Evolutionary conservation across 306 rosid species (phyloP).

Genomic region (Cyamopsis tetragonoloba): DNA sequence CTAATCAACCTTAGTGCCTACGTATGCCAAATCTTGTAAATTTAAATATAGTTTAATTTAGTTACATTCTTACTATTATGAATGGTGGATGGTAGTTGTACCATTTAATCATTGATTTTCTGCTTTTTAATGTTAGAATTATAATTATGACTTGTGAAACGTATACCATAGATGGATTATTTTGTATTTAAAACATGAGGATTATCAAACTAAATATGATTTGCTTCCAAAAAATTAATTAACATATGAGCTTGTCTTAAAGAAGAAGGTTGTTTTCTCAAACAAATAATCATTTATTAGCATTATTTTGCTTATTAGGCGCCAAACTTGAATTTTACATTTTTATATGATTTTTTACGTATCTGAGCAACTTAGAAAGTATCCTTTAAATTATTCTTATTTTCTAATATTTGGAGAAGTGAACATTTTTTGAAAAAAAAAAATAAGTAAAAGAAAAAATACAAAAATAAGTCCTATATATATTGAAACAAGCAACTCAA

Average conservation of each 20-base stretch:
- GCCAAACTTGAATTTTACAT: too few relatives aligned
- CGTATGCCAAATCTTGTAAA: too few relatives aligned
- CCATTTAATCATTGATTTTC: too few relatives aligned
- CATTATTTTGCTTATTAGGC: too few relatives aligned
- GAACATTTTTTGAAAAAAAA: not conserved
- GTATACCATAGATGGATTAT: conserved; percentile 12
- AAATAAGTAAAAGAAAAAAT: conserved; percentile 11
- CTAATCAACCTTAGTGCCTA: too few relatives aligned
- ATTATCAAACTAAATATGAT: not conserved
- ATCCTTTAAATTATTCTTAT: not conserved
- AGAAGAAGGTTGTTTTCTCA: conserved; percentile 4
- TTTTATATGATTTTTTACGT: too few relatives aligned
- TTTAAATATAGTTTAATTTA: too few relatives aligned
- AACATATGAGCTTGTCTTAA: not conserved
- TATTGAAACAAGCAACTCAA: too few relatives aligned
- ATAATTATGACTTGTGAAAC: not conserved
- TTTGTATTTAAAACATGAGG: not conserved
- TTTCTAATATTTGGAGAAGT: not conserved
- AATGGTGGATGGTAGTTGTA: too few relatives aligned
- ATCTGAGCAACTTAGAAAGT: not conserved
- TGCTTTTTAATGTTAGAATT: not conserved
- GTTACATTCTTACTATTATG: too few relatives aligned
- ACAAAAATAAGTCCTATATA: too few relatives aligned
- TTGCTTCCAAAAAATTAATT: not conserved
- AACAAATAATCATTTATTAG: too few relatives aligned